Percentiles rank a stretch among this genome's conserved stretches.
phyloP scores from a whole-genome alignment of 371 early-diverging fungal species.

The Mortierella sp. region DNA sequence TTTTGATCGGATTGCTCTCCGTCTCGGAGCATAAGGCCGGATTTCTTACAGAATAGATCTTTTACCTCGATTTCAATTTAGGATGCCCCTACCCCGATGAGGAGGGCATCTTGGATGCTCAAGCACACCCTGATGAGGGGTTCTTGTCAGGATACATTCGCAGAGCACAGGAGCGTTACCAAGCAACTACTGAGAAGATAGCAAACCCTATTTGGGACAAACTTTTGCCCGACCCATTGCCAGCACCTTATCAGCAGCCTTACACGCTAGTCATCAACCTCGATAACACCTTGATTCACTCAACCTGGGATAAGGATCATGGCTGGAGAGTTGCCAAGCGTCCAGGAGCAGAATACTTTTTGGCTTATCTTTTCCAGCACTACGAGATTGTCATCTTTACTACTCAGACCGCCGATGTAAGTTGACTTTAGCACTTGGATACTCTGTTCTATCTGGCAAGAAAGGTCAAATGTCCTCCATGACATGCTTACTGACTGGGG shows the following conservation, averaged over 20 bases:
- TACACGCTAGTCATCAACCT: constrained; percentile 95
- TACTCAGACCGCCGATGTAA: constrained; percentile 73
- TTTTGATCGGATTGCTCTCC: not conserved
- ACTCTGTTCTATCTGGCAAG: not conserved
- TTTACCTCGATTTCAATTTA: not conserved
- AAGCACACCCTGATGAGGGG: constrained; percentile 47
- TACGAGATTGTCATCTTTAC: constrained; percentile 97
- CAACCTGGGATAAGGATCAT: constrained; percentile 90
- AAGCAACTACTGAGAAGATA: constrained; percentile 32
- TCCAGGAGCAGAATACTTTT: constrained; percentile 95
- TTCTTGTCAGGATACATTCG: constrained; percentile 40
- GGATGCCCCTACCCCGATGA: constrained; percentile 52
- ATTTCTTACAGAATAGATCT: not conserved
- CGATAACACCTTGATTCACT: constrained; percentile 92
- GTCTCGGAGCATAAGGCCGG: not conserved
- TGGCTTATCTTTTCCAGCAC: constrained; percentile 89
- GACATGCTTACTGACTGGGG: not conserved
- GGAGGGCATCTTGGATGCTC: constrained; percentile 44
- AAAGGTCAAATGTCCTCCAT: not conserved
- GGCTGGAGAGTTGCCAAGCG: constrained; percentile 97
- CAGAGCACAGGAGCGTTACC: constrained; percentile 47
- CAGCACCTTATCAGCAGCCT: constrained; percentile 83
- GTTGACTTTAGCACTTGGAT: not conserved
- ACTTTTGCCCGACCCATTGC: constrained; percentile 90
- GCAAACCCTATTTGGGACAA: constrained; percentile 82